phyloP scores from a whole-genome alignment of 2,329 filamentous ascomycete genomes.

The Hymenoscyphus fraxineus region DNA sequence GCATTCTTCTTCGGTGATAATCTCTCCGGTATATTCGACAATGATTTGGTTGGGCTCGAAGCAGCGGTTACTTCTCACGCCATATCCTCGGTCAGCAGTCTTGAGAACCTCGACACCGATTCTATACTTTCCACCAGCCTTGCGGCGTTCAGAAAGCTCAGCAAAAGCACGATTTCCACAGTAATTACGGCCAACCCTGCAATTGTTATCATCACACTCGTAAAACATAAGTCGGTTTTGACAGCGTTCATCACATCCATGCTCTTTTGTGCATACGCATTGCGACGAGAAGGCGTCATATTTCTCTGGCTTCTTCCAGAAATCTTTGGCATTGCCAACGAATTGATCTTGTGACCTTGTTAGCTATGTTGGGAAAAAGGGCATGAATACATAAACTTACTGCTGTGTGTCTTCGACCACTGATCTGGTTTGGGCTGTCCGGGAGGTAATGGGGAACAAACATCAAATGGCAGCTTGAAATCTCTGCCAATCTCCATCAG shows the following conservation, averaged over 20 bases:
- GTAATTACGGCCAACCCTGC: conserved; percentile 66
- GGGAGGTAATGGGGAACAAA: conserved; percentile 81
- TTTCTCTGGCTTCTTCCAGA: conserved; percentile 77
- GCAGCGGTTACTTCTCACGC: conserved; percentile 83
- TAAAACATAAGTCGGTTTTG: conserved; percentile 97
- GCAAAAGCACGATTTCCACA: conserved; percentile 90
- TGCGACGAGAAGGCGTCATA: conserved; percentile 71
- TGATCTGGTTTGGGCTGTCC: conserved; percentile 90
- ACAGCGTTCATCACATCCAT: conserved; percentile 83
- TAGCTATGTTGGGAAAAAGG: conserved; percentile 13
- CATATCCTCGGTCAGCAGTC: conserved; percentile 82
- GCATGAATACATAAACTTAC: conserved; percentile 47
- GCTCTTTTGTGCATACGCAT: conserved; percentile 73
- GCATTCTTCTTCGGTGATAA: conserved; percentile 92
- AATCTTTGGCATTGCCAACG: conserved; percentile 73
- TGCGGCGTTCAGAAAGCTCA: conserved; percentile 68
- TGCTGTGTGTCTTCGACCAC: conserved; percentile 88
- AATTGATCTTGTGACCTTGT: conserved; percentile 66
- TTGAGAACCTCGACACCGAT: conserved; percentile 94
- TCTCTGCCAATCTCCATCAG: conserved; percentile 69
- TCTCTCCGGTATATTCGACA: conserved; percentile 96
- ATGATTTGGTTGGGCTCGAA: conserved; percentile 93
- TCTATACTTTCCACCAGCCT: conserved; percentile 78
- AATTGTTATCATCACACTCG: conserved; percentile 90
- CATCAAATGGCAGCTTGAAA: conserved; percentile 85